Base-by-base conservation (phyloP, 768 basidiomycete genomes). In the Hericium erinaceus region DNA sequence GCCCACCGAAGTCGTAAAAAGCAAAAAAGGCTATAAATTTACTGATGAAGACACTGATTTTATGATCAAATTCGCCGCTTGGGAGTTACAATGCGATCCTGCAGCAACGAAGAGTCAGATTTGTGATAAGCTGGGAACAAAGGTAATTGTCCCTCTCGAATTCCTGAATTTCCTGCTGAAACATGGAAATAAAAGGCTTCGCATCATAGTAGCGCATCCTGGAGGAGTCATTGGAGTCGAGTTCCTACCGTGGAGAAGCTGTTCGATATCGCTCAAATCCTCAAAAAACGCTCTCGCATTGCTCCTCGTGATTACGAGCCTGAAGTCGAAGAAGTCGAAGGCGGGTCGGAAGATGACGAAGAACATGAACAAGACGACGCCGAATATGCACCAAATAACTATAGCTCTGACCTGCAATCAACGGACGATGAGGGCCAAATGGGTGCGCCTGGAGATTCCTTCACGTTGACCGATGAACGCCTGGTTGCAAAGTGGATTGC, bases 1-100 rank as follows among this genome's bases (percentile, higher is more conserved):
- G 22, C 87, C 87, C 7, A 77, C 75, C 9, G 68, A 68, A 56
- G 65, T 83, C 26, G 72, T 57, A 8, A 52, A 83, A 48, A 64
- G 66, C 40, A 70, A 69, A 6, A 69, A 77, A 56, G 84, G 85
- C 52, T 78, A 85, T 60, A 81, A 71, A 67, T 89, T 83, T 64
- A 88, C 87, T 2, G 70, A 75, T 24, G 83, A 83, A 62, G 87
- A 89, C 64, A 77, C 78, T 50, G 75, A 78, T 4, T 89, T 77
- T 61, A 87, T 89, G 66, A 71, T 86, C 63, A 79, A 81, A 41
- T 87, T 83, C 61, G 74, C 87, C 41, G 70, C 75, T 46, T 88
- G 85, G 83, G 74, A 78, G 48, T 67, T 87, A 49, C 77, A 79
- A 63, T 64, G 73, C 37, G 75, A 88, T 62, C 75, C 84, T 13